Conservation (phyloP, 208 protist genomes). For the Acanthamoeba castellanii region DNA sequence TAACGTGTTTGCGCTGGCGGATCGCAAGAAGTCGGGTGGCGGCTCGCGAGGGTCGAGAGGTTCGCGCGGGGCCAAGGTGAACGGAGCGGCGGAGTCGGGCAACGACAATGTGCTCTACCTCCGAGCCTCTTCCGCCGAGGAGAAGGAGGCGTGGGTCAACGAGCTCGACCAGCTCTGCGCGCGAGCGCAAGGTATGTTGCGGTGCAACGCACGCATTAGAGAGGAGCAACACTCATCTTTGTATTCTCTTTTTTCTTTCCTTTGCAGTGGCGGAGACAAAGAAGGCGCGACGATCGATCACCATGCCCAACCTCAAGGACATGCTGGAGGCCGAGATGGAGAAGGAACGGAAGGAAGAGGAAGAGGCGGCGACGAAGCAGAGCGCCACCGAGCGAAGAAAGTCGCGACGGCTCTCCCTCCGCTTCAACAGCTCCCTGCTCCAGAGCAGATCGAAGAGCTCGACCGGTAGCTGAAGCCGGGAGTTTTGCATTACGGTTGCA, state of each 20-base stretch:
- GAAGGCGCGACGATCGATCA: constrained; percentile 23
- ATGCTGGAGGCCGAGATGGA: constrained; percentile 18
- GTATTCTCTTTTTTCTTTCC: not conserved
- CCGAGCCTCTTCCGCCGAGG: not conserved
- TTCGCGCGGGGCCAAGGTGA: not conserved
- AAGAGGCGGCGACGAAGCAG: not conserved
- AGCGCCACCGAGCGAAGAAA: not conserved
- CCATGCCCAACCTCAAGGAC: constrained; percentile 50
- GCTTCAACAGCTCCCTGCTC: not conserved
- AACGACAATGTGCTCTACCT: constrained; percentile 41
- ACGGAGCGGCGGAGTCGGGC: not conserved
- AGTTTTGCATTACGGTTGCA: no score
- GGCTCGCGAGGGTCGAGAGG: not conserved
- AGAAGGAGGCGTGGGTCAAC: constrained; percentile 52
- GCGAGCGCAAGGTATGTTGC: not conserved
- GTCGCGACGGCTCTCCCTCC: not conserved
- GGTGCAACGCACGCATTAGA: not conserved
- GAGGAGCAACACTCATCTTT: not conserved
- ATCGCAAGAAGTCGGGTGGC: not conserved
- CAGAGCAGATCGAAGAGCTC: not conserved
- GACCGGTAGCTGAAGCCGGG: no score
- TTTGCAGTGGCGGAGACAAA: not conserved
- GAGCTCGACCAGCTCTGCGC: constrained; percentile 1
- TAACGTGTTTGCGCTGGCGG: constrained; percentile 22
- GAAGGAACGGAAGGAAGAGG: not conserved